Evolutionary conservation across 768 basidiomycete species (phyloP), one percentile per base, ranked within the genome.

Genomic region (Porpolomopsis calyptriformis): DNA sequence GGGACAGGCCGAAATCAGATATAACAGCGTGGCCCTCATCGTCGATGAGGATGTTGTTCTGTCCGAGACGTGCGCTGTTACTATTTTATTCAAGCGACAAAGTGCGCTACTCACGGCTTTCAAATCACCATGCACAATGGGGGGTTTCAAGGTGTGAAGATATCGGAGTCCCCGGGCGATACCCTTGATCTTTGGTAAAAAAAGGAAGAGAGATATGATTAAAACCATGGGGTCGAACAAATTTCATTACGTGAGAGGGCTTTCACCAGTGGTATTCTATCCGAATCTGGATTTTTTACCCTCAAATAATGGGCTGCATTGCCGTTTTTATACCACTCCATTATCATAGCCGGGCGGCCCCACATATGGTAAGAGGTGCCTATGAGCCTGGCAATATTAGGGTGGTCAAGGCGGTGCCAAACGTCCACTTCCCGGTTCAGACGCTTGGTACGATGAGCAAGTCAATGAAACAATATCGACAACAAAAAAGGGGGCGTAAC

Each of bases 91-190:
- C 11, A 6, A 19, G 26, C 12, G 6, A 31, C 9, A 31, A 14
- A 14, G 3, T 7, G 22, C 14, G 16, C 10, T 8, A 49, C 67
- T 50, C 43, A 72, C 71, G 24, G 64, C 63, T 53, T 70, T 71
- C 18, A 71, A 48, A 44, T 72, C 71, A 8, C 71, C 70, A 16
- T 71, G 70, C 10, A 65, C 50, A 12, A 72, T 60, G 1, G 70
- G 68, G 20, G 66, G 67, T 25, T 59, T 46, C 49, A 61, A 57
- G 5, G 55, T 54, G 42, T 72, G 70, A 18, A 71, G 53, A 46
- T 68, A 70, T 29, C 57, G 55, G 5, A 71, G 48, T 18, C 67
- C 71, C 2, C 35, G 49, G 4, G 67, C 68, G 14, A 65, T 52
- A 29, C 69, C 67, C n/a, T 53, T 49, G 18, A 71, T 47, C 71